Evolutionary conservation across 257 asterid species (phyloP), one percentile per base, ranked within the genome.

Genomic region (Primulina tabacum): DNA sequence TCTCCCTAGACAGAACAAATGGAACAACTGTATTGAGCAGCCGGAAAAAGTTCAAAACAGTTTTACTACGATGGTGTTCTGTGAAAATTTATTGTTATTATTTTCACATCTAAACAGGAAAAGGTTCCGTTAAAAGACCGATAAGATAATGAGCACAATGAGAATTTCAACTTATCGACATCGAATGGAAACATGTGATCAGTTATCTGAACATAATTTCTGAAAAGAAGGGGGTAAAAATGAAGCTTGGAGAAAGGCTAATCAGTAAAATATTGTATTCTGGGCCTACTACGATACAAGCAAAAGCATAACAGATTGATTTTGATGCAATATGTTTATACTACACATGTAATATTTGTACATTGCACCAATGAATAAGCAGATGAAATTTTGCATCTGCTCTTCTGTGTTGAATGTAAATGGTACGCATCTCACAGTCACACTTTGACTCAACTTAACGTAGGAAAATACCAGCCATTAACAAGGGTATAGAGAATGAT

Each of bases 1-100:
- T 8, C 85, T 50, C 70, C 87, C 87, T 82, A 71, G 55, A 74
- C 57, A 33, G 35, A 64, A 59, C 32, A 38, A 71, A 30, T 61
- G 16, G 33, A 74, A 61, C 59, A 52, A 70, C n/a, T 21, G 20
- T 29, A 67, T 64, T 17, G 16, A 18, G 21, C 67, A 72, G 26
- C 65, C 59, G 18, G 60, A 16, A 21, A 5, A 52, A 7, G 8
- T 50, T 50, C 2, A 14, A 17, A 4, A 50, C 57, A 4, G 5
- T 50, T 43, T 67, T 53, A 16, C 14, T 32, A 21, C 30, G 7
- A 17, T 28, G 30, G 30, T 28, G 8, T 61, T 32, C 2, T 11
- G 10, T 5, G 14, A 20, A 64, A 29, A 28, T 28, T 28, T 28
- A 28, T 28, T 28, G 0, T 28, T 2, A 5, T 30, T 28, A 52